Percentiles rank a stretch among this genome's conserved stretches.
These are phyloP conservation scores for Komagataella kurtzmanii DNA, from an alignment of 805 yeast species.

Conservation along the genomic window DNA sequence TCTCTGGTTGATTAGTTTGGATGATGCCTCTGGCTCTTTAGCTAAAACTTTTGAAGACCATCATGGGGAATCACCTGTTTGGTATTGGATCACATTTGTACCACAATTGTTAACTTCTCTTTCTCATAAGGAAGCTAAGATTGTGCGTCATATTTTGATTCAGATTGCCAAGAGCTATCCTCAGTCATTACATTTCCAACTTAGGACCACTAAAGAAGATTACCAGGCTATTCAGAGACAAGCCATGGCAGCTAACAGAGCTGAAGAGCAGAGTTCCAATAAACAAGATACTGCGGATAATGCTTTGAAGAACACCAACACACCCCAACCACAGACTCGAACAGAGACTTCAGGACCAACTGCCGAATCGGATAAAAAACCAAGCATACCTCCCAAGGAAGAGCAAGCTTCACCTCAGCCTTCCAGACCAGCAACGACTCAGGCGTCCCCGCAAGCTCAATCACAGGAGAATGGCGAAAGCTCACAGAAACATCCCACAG, in stretches of 20 bases:
- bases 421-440: conserved; percentile 1
- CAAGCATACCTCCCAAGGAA: conserved; percentile 8
- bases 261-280: neutral
- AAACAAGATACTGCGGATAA: neutral
- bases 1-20: conserved; percentile 85
- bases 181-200: conserved; percentile 92
- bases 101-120: conserved; percentile 87
- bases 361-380: neutral
- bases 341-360: conserved; percentile 5
- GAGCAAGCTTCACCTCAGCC: conserved; percentile 1
- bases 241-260: conserved; percentile 17
- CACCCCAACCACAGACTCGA: conserved; percentile 2
- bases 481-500: neutral
- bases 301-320: neutral
- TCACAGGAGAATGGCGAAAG: conserved; percentile 1
- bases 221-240: conserved; percentile 79
- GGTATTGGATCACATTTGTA: conserved; percentile 98
- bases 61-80: conserved; percentile 93
- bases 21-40: conserved; percentile 69
- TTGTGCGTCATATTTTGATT: conserved; percentile 79
- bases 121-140: conserved; percentile 81
- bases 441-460: conserved; percentile 3
- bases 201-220: conserved; percentile 91
- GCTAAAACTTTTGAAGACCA: conserved; percentile 83
- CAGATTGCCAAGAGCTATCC: conserved; percentile 95